These are phyloP conservation scores for Sporisorium iseilematis-ciliati DNA, from an alignment of 1,284 basidiomycete genomes.

Conservation along the genomic window DNA sequence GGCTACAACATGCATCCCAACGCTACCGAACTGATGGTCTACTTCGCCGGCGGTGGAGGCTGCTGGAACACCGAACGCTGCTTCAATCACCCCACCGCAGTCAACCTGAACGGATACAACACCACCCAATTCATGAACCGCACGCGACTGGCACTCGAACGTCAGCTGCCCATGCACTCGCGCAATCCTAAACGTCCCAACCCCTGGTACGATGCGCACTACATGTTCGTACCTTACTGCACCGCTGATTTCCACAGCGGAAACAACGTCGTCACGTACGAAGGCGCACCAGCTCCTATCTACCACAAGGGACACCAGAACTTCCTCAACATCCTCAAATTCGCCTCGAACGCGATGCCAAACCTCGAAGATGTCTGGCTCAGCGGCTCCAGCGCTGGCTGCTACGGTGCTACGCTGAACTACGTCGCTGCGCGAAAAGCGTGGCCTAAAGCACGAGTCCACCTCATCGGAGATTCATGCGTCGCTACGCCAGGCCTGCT, in stretches of 20 bases:
- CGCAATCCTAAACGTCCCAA: constrained; percentile 29
- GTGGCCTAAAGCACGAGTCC: constrained; percentile 18
- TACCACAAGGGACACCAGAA: constrained; percentile 36
- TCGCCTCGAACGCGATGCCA: constrained; percentile 12
- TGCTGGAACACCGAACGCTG: constrained; percentile 32
- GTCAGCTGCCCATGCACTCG: constrained; percentile 24
- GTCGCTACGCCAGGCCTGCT: constrained; percentile 30
- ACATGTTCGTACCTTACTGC: constrained; percentile 40
- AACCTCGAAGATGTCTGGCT: constrained; percentile 20
- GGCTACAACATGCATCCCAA: constrained; percentile 30
- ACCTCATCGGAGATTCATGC: constrained; percentile 38
- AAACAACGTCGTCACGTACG: constrained; percentile 23
- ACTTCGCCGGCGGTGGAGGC: constrained; percentile 30
- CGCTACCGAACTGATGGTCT: constrained; percentile 32
- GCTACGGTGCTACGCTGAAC: constrained; percentile 34
- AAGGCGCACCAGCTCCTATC: constrained; percentile 23
- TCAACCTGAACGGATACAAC: constrained; percentile 31
- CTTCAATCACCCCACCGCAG: constrained; percentile 22
- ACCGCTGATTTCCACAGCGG: constrained; percentile 35
- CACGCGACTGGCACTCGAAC: constrained; percentile 6
- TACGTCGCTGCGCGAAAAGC: constrained; percentile 26
- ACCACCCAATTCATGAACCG: constrained; percentile 7
- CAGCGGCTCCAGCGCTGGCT: constrained; percentile 34
- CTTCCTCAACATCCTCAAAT: constrained; percentile 26
- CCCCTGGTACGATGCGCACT: constrained; percentile 21